Evolutionary conservation across 345 rosid species (phyloP).

Genomic region (thale cress (Arabidopsis thaliana)): TAIR10.1 NC_003074.8:3235001-3235500

Average conservation of each 20-base stretch:
- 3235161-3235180: conserved; percentile 30
- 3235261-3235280: neutral
- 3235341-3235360: neutral
- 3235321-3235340: neutral
- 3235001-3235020: conserved; percentile 39
- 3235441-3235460: conserved; percentile 10
- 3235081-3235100: conserved; percentile 35
- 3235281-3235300: neutral
- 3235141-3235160: conserved; percentile 17
- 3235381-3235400: conserved; percentile 26
- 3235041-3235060: conserved; percentile 10
- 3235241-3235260: neutral
- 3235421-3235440: conserved; percentile 8
- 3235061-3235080: conserved; percentile 16
- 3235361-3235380: conserved; percentile 4
- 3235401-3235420: neutral
- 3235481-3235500: conserved; percentile 10
- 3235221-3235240: neutral
- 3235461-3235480: conserved; percentile 22
- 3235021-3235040: neutral
- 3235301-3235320: neutral
- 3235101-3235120: conserved; percentile 42
- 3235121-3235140: conserved; percentile 24
- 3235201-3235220: neutral
- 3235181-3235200: conserved; percentile 26